Percentiles rank a stretch among this genome's conserved stretches.
Conservation (phyloP, 2,329 filamentous ascomycete species). For the Dactylellina drechsleri region DNA sequence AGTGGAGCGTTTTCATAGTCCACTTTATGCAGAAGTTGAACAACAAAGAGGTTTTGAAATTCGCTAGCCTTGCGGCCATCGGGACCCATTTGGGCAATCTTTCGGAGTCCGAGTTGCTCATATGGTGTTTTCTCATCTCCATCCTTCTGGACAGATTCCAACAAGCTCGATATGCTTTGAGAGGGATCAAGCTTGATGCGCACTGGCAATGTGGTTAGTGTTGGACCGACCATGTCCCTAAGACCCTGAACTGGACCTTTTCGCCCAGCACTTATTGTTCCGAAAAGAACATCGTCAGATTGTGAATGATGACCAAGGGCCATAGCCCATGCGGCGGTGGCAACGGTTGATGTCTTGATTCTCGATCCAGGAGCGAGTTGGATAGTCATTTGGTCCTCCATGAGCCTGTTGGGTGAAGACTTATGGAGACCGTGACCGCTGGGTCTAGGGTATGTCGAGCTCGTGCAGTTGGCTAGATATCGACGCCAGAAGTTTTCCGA, state of each 20-base stretch:
- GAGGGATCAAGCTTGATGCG: constrained; percentile 17
- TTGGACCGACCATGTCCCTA: constrained; percentile 11
- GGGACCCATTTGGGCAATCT: constrained; percentile 17
- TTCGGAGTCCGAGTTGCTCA: constrained; percentile 15
- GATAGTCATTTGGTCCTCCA: constrained; percentile 17
- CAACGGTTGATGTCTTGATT: constrained; percentile 18
- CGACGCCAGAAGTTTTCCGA: constrained; percentile 14
- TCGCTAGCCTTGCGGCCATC: constrained; percentile 17
- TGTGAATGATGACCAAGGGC: constrained; percentile 10
- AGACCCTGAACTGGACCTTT: constrained; percentile 9
- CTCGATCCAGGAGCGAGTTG: constrained; percentile 8
- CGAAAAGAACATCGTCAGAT: constrained; percentile 21
- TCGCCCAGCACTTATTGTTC: constrained; percentile 20
- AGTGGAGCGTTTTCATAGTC: constrained; percentile 5
- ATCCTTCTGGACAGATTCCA: constrained; percentile 8
- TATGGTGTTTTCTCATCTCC: constrained; percentile 9
- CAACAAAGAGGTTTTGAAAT: constrained; percentile 16
- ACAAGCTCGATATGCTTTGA: constrained; percentile 14
- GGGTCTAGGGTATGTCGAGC: constrained; percentile 10
- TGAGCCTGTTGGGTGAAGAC: constrained; percentile 4
- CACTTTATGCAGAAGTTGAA: constrained; percentile 18
- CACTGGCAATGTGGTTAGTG: constrained; percentile 10
- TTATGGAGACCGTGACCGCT: neutral
- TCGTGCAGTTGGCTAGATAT: constrained; percentile 19
- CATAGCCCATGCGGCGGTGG: constrained; percentile 15